phyloP scores from a whole-genome alignment of 176 grass and related monocot genomes.

The Musa acuminata region DNA sequence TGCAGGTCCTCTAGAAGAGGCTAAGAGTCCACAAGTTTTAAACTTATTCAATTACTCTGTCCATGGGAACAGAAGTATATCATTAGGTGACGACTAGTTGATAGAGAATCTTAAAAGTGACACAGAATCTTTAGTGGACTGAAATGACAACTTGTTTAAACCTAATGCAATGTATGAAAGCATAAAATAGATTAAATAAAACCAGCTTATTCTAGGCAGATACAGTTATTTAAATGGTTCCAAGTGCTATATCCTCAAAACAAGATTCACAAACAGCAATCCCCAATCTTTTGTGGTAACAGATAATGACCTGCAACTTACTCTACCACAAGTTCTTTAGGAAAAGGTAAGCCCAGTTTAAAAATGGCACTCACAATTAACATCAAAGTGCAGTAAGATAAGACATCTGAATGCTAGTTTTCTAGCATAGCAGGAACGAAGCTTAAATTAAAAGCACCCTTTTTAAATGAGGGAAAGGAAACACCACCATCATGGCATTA shows the following conservation, averaged over 20 bases:
- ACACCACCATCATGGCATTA: background rate
- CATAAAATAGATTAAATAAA: background rate
- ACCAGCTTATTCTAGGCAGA: background rate
- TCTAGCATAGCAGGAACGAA: background rate
- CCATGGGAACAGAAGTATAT: background rate
- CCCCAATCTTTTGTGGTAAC: background rate
- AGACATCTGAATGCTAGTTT: background rate
- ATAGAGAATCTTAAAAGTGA: background rate
- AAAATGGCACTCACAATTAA: background rate
- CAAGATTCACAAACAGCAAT: background rate
- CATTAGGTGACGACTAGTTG: background rate
- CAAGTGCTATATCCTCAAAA: background rate
- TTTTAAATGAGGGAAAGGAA: background rate
- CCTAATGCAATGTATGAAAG: background rate
- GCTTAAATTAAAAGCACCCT: background rate
- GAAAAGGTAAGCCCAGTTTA: background rate
- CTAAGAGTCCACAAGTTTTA: background rate
- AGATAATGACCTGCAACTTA: constrained; percentile 3
- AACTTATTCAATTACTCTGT: background rate
- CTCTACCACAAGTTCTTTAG: background rate
- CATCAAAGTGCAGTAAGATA: background rate
- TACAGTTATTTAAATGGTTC: background rate
- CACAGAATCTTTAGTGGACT: background rate
- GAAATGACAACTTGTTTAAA: background rate
- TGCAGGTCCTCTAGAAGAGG: background rate